These are phyloP conservation scores for Talaromyces sp. DNA, from an alignment of 2,329 filamentous ascomycete genomes.

Conservation along the genomic window DNA sequence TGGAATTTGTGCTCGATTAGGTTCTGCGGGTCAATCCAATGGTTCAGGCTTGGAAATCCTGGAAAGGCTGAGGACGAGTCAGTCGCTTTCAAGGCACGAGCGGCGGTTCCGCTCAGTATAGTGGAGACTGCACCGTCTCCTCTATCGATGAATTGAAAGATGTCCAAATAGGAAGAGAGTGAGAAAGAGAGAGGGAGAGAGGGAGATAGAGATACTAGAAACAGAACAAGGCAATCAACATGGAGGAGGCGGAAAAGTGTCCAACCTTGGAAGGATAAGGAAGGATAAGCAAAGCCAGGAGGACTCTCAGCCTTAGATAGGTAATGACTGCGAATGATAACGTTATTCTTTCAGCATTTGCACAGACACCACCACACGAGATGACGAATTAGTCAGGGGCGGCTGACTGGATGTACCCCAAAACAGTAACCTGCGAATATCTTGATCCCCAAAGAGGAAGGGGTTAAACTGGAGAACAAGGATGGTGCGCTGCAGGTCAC, in stretches of 20 bases:
- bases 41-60: background rate
- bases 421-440: background rate
- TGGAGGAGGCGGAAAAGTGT: too few relatives aligned
- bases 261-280: too few relatives aligned
- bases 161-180: background rate
- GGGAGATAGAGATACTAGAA: too few relatives aligned
- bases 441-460: background rate
- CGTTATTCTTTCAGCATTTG: background rate
- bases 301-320: background rate
- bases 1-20: constrained; percentile 3
- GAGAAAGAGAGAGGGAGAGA: too few relatives aligned
- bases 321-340: background rate
- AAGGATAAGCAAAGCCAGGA: background rate
- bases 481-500: background rate
- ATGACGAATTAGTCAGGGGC: constrained; percentile 6
- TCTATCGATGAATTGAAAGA: background rate
- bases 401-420: background rate
- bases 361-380: background rate
- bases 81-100: constrained; percentile 6
- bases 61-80: constrained; percentile 1
- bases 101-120: background rate
- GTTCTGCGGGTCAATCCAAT: constrained; percentile 2
- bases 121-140: background rate
- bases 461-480: background rate
- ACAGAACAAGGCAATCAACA: background rate